phyloP scores from a whole-genome alignment of 495 filamentous ascomycete genomes.

The Penicillium pancosmium region DNA sequence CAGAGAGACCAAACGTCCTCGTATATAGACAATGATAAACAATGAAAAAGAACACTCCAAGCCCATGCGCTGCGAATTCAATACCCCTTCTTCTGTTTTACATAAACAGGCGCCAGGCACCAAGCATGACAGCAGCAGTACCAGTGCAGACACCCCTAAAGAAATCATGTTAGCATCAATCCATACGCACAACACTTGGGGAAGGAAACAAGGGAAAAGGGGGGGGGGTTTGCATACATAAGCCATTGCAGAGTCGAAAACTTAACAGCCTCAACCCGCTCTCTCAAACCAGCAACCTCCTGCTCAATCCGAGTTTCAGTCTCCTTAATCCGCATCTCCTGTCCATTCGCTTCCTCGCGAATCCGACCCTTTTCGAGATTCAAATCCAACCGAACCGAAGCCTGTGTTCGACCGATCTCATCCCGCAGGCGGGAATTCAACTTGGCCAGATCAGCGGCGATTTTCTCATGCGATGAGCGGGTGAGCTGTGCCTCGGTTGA shows the following conservation, averaged over 20 bases:
- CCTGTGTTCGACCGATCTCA: slow-evolving; percentile 92
- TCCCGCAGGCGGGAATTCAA: slow-evolving; percentile 85
- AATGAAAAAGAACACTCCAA: slow-evolving; percentile 17
- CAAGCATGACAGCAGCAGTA: slow-evolving; percentile 89
- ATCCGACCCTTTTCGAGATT: slow-evolving; percentile 98
- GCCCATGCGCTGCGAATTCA: slow-evolving; percentile 24
- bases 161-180: slow-evolving; percentile 26
- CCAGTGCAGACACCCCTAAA: slow-evolving; percentile 85
- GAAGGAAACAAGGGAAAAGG: neutral
- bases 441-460: slow-evolving; percentile 93
- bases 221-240: slow-evolving; percentile 64
- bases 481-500: slow-evolving; percentile 87
- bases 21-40: slow-evolving; percentile 12
- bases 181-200: neutral
- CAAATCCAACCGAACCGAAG: slow-evolving; percentile 84
- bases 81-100: slow-evolving; percentile 26
- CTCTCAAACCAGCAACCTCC: slow-evolving; percentile 87
- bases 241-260: slow-evolving; percentile 98
- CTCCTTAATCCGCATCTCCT: slow-evolving; percentile 98
- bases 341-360: slow-evolving; percentile 92
- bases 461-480: slow-evolving; percentile 84
- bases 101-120: slow-evolving; percentile 92
- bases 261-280: slow-evolving; percentile 95
- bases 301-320: slow-evolving; percentile 98
- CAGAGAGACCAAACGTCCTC: slow-evolving; percentile 14